Percentiles rank a stretch among this genome's conserved stretches.
These are phyloP conservation scores for Incumbomyces lentus DNA, from an alignment of 2,329 filamentous ascomycete genomes.

Conservation along the genomic window DNA sequence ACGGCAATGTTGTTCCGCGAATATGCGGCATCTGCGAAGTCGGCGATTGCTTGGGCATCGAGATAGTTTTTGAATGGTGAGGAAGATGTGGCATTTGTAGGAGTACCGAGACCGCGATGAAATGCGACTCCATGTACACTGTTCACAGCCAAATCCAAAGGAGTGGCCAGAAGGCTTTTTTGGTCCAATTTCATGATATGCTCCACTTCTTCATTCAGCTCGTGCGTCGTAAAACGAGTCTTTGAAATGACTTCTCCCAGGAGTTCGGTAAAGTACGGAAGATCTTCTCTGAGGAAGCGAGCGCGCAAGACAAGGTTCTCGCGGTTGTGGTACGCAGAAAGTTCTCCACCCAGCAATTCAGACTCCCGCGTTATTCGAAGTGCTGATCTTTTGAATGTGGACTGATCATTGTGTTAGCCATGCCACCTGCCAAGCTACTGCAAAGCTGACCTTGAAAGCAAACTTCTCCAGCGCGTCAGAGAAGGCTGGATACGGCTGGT, in stretches of 20 bases:
- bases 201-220: slow-evolving; percentile 81
- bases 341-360: slow-evolving; percentile 86
- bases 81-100: slow-evolving; percentile 61
- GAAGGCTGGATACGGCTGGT: slow-evolving; percentile 79
- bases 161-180: slow-evolving; percentile 54
- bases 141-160: slow-evolving; percentile 66
- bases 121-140: slow-evolving; percentile 79
- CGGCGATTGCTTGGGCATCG: slow-evolving; percentile 60
- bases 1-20: slow-evolving; percentile 84
- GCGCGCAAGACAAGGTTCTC: slow-evolving; percentile 88
- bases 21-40: slow-evolving; percentile 70
- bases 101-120: slow-evolving; percentile 80
- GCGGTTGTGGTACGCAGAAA: slow-evolving; percentile 78
- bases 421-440: slow-evolving; percentile 18
- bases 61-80: slow-evolving; percentile 71
- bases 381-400: slow-evolving; percentile 73
- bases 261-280: slow-evolving; percentile 95
- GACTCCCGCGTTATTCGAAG: slow-evolving; percentile 89
- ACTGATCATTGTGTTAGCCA: slow-evolving; percentile 45
- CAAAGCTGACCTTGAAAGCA: slow-evolving; percentile 77
- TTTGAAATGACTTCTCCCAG: slow-evolving; percentile 80
- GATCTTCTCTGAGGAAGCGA: slow-evolving; percentile 88
- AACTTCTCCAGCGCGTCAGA: slow-evolving; percentile 86
- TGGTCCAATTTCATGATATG: slow-evolving; percentile 68
- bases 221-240: slow-evolving; percentile 77